Evolutionary conservation across 371 early-diverging fungal species (phyloP).

Genomic region (Mucor mucedo): DNA sequence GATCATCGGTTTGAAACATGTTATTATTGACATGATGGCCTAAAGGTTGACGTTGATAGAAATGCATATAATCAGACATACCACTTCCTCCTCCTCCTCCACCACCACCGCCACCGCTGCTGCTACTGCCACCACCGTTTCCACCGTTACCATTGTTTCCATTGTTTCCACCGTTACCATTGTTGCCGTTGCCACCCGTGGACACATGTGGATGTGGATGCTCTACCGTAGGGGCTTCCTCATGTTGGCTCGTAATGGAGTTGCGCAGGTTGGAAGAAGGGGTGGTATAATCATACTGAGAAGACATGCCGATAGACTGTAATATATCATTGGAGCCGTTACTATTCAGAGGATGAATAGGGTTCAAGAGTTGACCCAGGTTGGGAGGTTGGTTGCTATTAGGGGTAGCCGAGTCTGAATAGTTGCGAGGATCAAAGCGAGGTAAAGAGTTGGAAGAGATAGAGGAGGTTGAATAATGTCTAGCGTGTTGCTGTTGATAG

Average conservation of each 20-base stretch:
- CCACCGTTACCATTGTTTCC: neutral
- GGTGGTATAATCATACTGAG: slow-evolving; percentile 5
- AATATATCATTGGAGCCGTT: slow-evolving; percentile 11
- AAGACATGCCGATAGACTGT: slow-evolving; percentile 10
- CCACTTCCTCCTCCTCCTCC: neutral
- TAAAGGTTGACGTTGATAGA: slow-evolving; percentile 5
- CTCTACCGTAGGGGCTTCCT: neutral
- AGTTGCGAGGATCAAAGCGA: slow-evolving; percentile 33
- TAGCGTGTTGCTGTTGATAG: slow-evolving; percentile 32
- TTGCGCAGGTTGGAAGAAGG: slow-evolving; percentile 5
- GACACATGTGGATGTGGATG: neutral
- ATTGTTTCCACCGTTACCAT: neutral
- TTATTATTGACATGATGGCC: slow-evolving; percentile 3
- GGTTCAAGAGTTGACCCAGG: slow-evolving; percentile 46
- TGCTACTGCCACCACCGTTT: neutral
- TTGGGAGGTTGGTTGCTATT: slow-evolving; percentile 9
- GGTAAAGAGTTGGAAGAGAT: slow-evolving; percentile 29
- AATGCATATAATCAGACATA: slow-evolving; percentile 1
- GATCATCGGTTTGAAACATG: neutral
- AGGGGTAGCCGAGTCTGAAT: neutral
- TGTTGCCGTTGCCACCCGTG: too few species aligned
- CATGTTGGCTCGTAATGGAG: slow-evolving; percentile 6
- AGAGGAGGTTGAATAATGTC: slow-evolving; percentile 36
- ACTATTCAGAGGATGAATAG: slow-evolving; percentile 41
- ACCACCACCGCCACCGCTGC: neutral